Conservation (phyloP, 768 basidiomycete genomes). For the Lactifluus volemus region DNA sequence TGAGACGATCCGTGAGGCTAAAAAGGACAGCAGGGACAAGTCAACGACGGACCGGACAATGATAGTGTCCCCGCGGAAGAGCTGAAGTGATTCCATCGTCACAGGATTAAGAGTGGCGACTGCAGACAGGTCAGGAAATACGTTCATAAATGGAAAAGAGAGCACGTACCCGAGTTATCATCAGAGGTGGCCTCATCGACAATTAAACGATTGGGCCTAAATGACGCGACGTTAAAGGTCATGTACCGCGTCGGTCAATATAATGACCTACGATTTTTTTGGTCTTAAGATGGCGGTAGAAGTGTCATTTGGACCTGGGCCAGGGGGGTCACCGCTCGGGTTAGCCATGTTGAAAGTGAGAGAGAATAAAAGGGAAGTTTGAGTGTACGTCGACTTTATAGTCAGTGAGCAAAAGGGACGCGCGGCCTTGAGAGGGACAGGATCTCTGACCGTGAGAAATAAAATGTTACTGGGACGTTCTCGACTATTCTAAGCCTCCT, state of each 20-base stretch:
- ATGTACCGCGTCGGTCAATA: conserved; percentile 14
- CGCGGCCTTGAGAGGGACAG: conserved; percentile 11
- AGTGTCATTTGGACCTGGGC: conserved; percentile 80
- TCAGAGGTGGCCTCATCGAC: conserved; percentile 92
- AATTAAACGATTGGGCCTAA: conserved; percentile 92
- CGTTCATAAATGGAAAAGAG: background rate
- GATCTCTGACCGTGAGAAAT: conserved; percentile 11
- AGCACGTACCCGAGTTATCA: conserved; percentile 81
- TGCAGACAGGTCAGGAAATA: conserved; percentile 22
- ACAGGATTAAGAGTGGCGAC: conserved; percentile 94
- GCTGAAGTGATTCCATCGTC: conserved; percentile 88
- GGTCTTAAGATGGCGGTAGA: conserved; percentile 93
- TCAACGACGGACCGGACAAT: conserved; percentile 64
- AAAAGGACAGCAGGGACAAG: background rate
- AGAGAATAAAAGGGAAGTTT: background rate
- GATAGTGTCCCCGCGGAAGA: conserved; percentile 97
- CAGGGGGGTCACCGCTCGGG: conserved; percentile 75
- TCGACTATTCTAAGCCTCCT: background rate
- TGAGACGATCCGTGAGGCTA: conserved; percentile 24
- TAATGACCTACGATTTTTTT: conserved; percentile 84
- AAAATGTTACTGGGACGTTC: background rate
- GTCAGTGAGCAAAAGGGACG: conserved; percentile 10
- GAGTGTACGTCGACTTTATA: conserved; percentile 6
- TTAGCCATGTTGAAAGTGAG: conserved; percentile 47
- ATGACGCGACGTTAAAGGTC: conserved; percentile 18